These are phyloP conservation scores for Rhodotorula graminis DNA, from an alignment of 768 basidiomycete species.

Conservation along the genomic window DNA sequence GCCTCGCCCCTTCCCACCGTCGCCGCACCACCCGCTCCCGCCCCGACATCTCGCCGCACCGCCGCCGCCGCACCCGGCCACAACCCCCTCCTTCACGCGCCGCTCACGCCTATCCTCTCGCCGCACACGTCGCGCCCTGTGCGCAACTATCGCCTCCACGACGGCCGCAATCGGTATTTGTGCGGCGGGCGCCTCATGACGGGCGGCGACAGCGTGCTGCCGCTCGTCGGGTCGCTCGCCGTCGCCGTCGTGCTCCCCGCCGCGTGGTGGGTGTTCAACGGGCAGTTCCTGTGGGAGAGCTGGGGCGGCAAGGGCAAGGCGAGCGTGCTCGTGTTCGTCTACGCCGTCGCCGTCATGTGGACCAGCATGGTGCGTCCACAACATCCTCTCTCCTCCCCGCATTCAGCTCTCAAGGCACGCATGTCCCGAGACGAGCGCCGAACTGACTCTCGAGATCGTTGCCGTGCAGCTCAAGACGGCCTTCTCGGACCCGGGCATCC, in stretches of 20 bases:
- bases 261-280: slow-evolving; percentile 82
- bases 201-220: slow-evolving; percentile 79
- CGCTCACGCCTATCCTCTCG: not conserved
- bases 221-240: slow-evolving; percentile 64
- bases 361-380: slow-evolving; percentile 68
- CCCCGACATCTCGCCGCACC: not conserved
- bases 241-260: slow-evolving; percentile 66
- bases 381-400: slow-evolving; percentile 38
- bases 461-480: slow-evolving; percentile 48
- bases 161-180: slow-evolving; percentile 72
- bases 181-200: slow-evolving; percentile 67
- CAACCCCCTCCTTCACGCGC: not conserved
- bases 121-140: not conserved
- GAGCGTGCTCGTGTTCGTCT: slow-evolving; percentile 55
- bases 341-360: slow-evolving; percentile 61
- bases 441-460: not conserved
- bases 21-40: too few relatives aligned
- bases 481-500: slow-evolving; percentile 75
- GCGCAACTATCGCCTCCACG: slow-evolving; percentile 60
- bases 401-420: too few relatives aligned
- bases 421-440: too few relatives aligned
- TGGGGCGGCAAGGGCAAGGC: slow-evolving; percentile 60
- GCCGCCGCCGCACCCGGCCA: not conserved
- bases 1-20: not conserved
- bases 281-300: slow-evolving; percentile 81